Base-by-base conservation (phyloP, 768 basidiomycete genomes). In the Phanerochaete carnosa region DNA sequence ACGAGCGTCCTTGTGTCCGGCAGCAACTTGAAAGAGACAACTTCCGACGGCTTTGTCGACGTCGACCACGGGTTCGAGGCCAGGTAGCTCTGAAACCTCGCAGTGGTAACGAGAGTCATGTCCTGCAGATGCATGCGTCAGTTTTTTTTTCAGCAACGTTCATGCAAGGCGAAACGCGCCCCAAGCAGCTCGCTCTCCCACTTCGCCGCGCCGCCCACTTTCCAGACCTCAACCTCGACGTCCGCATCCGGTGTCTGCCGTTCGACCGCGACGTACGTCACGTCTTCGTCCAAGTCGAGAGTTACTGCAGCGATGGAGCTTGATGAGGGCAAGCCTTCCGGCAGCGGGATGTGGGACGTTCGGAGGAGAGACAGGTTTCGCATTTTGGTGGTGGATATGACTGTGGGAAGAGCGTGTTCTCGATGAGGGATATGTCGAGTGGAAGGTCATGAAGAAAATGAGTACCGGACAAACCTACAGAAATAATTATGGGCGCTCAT, bases 1-100 rank as follows among this genome's bases (percentile, higher is more conserved):
- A 80, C 84, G 11, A 98, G 74, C 1, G 79, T 77, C 51, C 85
- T 79, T n/a, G 80, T 79, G 64, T 97, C 95, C 3, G 89, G 78
- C 28, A 94, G 76, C 51, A 92, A 83, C 55, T 82, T 81, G 58
- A 95, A 77, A 28, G 84, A 83, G 15, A 92, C 72, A 13, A 90
- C 77, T 69, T 89, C 81, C 12, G 64, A 39, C 12, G 63, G 61
- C n/a, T 16, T 46, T 11, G 33, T 53, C 19, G 53, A 59, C 0
- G 62, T 8, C 1, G 61, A 58, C 71, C 68, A 69, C 1, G 68
- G 68, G 39, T 70, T 70, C 16, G 63, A 37, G 0, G 65, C 57
- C 25, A 62, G 23, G 22, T 66, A 63, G 1, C 64, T 55, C 13
- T 66, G 59, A 0, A 65, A 63, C 0, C 56, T 13, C 19, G 65